Evolutionary conservation across 441 rosid genomes (phyloP).

Genomic region (Erodium texanum): DNA sequence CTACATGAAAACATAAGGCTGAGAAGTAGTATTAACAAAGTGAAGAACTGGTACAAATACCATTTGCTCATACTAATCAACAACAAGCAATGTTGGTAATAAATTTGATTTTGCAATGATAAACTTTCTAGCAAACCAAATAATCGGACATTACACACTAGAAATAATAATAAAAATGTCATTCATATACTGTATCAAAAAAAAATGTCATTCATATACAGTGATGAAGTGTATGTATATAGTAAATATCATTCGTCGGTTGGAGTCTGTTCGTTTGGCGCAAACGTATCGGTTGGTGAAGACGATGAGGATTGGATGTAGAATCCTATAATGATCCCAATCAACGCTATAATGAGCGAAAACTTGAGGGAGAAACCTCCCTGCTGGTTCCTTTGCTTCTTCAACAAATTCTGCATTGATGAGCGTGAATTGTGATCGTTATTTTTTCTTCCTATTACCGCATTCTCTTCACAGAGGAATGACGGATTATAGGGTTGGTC

Average conservation of each 20-base stretch:
- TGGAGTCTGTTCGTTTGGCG: background rate
- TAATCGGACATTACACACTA: conserved; percentile 24
- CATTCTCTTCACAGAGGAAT: background rate
- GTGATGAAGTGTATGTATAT: background rate
- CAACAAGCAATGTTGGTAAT: background rate
- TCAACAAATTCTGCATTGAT: conserved; percentile 54
- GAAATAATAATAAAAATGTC: conserved; percentile 8
- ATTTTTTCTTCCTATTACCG: background rate
- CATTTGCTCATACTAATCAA: too few relatives aligned
- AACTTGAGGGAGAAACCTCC: conserved; percentile 64
- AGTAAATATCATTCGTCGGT: conserved; percentile 13
- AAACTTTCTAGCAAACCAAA: conserved; percentile 24
- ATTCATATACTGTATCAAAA: conserved; percentile 4
- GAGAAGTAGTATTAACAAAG: background rate
- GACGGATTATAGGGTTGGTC: too few relatives aligned
- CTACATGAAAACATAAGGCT: background rate
- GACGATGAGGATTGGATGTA: conserved; percentile 59
- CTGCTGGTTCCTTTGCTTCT: conserved; percentile 51
- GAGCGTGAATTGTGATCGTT: background rate
- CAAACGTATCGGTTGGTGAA: conserved; percentile 21
- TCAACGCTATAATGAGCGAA: conserved; percentile 67
- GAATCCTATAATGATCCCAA: conserved; percentile 70
- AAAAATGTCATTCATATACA: conserved; percentile 8
- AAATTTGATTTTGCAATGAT: conserved; percentile 14
- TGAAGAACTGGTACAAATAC: background rate